phyloP scores from a whole-genome alignment of 2,329 filamentous ascomycete species.

The Keithomyces neogunnii region DNA sequence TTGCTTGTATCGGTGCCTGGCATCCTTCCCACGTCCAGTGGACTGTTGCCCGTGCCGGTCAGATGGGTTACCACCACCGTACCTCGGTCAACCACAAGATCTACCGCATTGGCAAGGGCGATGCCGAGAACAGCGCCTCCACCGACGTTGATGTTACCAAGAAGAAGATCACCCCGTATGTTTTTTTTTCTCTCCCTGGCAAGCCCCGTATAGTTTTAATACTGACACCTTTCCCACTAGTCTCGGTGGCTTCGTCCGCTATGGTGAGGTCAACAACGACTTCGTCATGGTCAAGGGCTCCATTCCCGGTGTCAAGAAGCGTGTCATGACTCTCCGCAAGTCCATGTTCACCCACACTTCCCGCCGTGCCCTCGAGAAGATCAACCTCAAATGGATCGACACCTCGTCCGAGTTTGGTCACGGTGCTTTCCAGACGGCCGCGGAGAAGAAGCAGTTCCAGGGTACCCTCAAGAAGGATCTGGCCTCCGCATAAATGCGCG shows the following conservation, averaged over 20 bases:
- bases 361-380: slow-evolving; percentile 94
- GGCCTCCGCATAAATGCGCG: slow-evolving; percentile 32
- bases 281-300: slow-evolving; percentile 97
- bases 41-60: slow-evolving; percentile 99
- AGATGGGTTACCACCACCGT: slow-evolving; percentile 99
- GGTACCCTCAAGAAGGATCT: slow-evolving; percentile 99
- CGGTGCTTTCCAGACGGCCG: slow-evolving; percentile 97
- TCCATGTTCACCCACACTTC: slow-evolving; percentile 97
- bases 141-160: slow-evolving; percentile 96
- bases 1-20: slow-evolving; percentile 99
- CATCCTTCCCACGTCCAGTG: slow-evolving; percentile 99
- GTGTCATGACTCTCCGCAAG: slow-evolving; percentile 97
- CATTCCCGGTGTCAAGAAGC: slow-evolving; percentile 97
- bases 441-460: slow-evolving; percentile 96
- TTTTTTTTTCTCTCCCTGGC: slow-evolving; percentile 21
- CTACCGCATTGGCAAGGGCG: slow-evolving; percentile 94
- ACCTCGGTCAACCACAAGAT: slow-evolving; percentile 99
- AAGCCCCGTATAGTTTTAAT: not conserved
- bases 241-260: slow-evolving; percentile 98
- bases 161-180: slow-evolving; percentile 99
- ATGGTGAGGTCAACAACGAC: slow-evolving; percentile 99
- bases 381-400: slow-evolving; percentile 99
- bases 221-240: slow-evolving; percentile 36
- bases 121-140: slow-evolving; percentile 83
- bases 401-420: slow-evolving; percentile 99